Conservation (phyloP, 1,284 basidiomycete genomes). For the Lentinus polychrous region DNA sequence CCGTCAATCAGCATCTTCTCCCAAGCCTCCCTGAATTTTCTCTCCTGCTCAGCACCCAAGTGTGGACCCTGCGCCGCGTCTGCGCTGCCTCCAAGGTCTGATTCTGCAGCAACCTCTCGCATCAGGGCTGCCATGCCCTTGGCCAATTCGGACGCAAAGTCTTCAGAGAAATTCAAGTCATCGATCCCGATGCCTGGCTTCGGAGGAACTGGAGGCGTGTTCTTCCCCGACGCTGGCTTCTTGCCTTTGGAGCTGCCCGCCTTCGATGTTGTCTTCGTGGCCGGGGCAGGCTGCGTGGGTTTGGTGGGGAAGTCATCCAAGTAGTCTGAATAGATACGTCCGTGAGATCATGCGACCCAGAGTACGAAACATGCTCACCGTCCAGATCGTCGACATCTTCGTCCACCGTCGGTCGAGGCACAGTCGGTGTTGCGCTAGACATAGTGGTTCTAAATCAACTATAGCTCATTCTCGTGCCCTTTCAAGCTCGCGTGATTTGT, state of each 20-base stretch:
- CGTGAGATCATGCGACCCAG: not conserved
- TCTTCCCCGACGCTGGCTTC: constrained; percentile 20
- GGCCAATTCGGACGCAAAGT: constrained; percentile 71
- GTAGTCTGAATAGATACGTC: constrained; percentile 36
- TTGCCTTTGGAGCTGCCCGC: constrained; percentile 17
- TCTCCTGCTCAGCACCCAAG: constrained; percentile 26
- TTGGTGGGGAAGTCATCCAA: constrained; percentile 40
- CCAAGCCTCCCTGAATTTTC: constrained; percentile 59
- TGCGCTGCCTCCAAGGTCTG: constrained; percentile 20
- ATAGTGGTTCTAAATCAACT: no score
- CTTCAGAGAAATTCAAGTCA: constrained; percentile 30
- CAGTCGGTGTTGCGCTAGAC: no score
- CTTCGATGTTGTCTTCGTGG: constrained; percentile 20
- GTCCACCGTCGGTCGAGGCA: constrained; percentile 30
- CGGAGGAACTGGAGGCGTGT: constrained; percentile 20
- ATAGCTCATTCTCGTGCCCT: no score
- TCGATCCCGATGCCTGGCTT: constrained; percentile 24
- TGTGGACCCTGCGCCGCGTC: constrained; percentile 27
- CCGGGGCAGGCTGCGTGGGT: constrained; percentile 12
- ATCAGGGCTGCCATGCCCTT: constrained; percentile 85
- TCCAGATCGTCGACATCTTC: constrained; percentile 75
- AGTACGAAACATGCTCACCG: constrained; percentile 33
- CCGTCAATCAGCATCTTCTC: constrained; percentile 71
- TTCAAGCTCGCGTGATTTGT: no score
- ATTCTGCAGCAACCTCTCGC: constrained; percentile 48